Percentiles rank a stretch among this genome's conserved stretches.
phyloP scores from a whole-genome alignment of 129 eudicot genomes.

The Arctium lappa region DNA sequence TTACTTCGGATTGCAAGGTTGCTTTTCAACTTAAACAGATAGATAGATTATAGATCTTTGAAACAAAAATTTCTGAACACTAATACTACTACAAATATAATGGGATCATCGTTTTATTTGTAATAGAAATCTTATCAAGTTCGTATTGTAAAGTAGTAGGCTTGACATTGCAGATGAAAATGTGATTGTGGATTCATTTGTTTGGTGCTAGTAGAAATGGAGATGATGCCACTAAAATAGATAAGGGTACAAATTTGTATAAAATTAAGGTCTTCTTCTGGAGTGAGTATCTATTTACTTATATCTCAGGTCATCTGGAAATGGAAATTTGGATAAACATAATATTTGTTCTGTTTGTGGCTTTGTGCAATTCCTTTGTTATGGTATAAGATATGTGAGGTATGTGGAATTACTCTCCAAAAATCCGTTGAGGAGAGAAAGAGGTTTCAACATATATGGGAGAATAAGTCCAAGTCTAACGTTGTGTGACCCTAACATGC shows the following conservation, averaged over 20 bases:
- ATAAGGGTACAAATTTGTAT: not conserved
- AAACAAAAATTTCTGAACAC: not conserved
- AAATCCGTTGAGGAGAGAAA: not conserved
- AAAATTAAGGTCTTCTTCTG: not conserved
- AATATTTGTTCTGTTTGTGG: not conserved
- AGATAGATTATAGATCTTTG: not conserved
- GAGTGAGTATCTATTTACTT: not conserved
- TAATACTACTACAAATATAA: not conserved
- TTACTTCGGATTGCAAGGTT: not conserved
- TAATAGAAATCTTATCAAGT: not conserved
- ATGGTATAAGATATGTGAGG: not conserved
- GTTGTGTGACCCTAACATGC: not conserved
- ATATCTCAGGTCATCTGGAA: not conserved
- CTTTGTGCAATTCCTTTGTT: not conserved
- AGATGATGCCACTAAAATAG: not conserved
- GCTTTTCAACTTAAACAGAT: not conserved
- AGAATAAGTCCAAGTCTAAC: not conserved
- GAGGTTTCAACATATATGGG: not conserved
- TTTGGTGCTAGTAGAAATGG: constrained; percentile 1
- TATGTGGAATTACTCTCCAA: not conserved
- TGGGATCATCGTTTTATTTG: not conserved
- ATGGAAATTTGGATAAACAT: not conserved
- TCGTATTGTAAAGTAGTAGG: not conserved
- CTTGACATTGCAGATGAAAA: constrained; percentile 13
- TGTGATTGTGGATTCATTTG: not conserved